phyloP scores from a whole-genome alignment of 441 rosid genomes.

The Corymbia citriodora region DNA sequence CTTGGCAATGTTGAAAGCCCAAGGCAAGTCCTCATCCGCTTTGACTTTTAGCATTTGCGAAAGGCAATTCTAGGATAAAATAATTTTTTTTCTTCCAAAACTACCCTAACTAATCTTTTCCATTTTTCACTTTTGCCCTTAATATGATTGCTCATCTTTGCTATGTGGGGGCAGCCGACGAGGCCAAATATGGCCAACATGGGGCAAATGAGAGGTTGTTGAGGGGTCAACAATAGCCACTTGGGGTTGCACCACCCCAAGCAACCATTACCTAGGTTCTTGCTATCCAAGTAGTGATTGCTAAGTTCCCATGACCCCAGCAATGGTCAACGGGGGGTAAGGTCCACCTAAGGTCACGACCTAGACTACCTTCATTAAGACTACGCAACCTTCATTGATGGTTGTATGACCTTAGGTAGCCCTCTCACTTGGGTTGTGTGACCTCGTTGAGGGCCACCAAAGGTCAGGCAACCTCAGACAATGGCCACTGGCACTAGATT shows the following conservation, averaged over 20 bases:
- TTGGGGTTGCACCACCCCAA: neutral
- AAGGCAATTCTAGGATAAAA: neutral
- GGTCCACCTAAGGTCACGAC: too few species aligned
- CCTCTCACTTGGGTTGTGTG: accelerated
- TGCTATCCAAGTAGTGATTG: accelerated
- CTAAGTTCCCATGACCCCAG: neutral
- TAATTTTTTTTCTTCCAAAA: neutral
- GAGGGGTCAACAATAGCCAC: accelerated
- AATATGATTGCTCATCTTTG: neutral
- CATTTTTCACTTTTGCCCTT: neutral
- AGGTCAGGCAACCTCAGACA: neutral
- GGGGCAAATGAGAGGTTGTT: accelerated
- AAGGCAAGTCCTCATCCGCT: neutral
- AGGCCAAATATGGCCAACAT: neutral
- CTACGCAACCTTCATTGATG: too few species aligned
- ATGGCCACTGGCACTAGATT: accelerated
- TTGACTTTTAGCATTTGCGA: neutral
- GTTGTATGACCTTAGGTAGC: too few species aligned
- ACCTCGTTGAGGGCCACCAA: neutral
- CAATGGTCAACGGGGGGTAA: too few species aligned
- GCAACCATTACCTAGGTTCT: accelerated
- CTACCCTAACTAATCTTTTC: neutral
- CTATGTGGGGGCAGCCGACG: accelerated
- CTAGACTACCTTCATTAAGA: too few species aligned
- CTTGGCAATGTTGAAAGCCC: neutral